Percentiles rank a stretch among this genome's conserved stretches.
Conservation (phyloP, 257 asterid genomes). For the Jasminum sambac region DNA sequence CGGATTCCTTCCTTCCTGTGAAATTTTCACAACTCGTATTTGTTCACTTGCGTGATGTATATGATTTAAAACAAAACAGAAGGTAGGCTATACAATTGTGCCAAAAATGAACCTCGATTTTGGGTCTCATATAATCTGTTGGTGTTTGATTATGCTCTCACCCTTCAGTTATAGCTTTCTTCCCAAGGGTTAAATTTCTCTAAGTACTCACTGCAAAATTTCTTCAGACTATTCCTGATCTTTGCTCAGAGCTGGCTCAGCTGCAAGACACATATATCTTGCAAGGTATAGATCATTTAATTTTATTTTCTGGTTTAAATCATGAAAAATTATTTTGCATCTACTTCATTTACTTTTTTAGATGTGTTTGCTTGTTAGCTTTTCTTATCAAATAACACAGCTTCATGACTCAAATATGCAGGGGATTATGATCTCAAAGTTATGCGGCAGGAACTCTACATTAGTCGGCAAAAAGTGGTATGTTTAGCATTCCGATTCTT, state of each 20-base stretch:
- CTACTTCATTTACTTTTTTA: constrained; percentile 14
- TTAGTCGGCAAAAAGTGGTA: constrained; percentile 87
- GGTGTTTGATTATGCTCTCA: not conserved
- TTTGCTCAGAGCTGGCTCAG: constrained; percentile 98
- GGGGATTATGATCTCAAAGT: constrained; percentile 99
- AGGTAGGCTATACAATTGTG: constrained; percentile 10
- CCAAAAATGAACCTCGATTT: not conserved
- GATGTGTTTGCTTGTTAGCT: constrained; percentile 17
- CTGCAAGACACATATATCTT: constrained; percentile 94
- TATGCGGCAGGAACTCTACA: constrained; percentile 97
- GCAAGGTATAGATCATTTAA: constrained; percentile 64
- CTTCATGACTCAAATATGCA: constrained; percentile 28
- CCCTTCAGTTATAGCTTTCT: constrained; percentile 8
- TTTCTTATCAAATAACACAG: constrained; percentile 13
- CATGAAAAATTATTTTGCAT: constrained; percentile 13
- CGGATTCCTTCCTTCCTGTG: not conserved
- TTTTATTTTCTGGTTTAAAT: constrained; percentile 19
- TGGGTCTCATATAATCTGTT: constrained; percentile 12
- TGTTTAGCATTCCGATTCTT: constrained; percentile 32
- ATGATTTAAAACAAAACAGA: not conserved
- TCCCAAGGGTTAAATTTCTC: not conserved
- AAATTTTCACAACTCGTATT: not conserved
- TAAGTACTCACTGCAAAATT: constrained; percentile 30
- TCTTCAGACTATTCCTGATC: constrained; percentile 85
- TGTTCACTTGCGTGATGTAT: not conserved